These are phyloP conservation scores for Paramyrothecium roridum DNA, from an alignment of 2,329 filamentous ascomycete species.

Conservation along the genomic window DNA sequence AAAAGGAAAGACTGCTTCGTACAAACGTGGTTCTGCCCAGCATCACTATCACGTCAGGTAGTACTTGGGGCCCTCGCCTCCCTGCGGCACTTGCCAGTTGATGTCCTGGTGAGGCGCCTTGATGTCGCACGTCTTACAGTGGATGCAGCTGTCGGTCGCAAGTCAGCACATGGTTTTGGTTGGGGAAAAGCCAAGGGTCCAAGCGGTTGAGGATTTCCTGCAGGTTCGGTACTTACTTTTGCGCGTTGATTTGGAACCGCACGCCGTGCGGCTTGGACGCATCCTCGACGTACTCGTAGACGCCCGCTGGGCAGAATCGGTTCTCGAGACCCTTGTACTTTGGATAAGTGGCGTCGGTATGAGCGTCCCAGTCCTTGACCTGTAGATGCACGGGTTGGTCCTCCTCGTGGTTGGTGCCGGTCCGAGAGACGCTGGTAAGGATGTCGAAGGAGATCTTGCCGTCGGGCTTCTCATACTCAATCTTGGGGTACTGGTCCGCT, in stretches of 20 bases:
- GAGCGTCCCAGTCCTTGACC: slow-evolving; percentile 91
- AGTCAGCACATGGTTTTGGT: slow-evolving; percentile 5
- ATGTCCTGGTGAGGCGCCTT: slow-evolving; percentile 97
- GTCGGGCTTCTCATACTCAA: slow-evolving; percentile 96
- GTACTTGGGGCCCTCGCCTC: slow-evolving; percentile 75
- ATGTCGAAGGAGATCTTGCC: slow-evolving; percentile 95
- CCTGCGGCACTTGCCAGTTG: slow-evolving; percentile 93
- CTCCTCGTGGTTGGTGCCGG: slow-evolving; percentile 97
- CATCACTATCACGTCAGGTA: slow-evolving; percentile 62
- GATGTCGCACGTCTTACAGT: slow-evolving; percentile 99
- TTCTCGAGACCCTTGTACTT: slow-evolving; percentile 91
- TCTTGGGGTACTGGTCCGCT: slow-evolving; percentile 78
- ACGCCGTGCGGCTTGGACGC: slow-evolving; percentile 81
- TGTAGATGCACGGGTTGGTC: slow-evolving; percentile 96
- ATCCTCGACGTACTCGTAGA: slow-evolving; percentile 98
- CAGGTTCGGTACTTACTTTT: slow-evolving; percentile 70
- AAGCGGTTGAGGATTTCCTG: not conserved
- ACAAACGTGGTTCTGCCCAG: too few relatives aligned
- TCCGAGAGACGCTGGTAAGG: slow-evolving; percentile 88
- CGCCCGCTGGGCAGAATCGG: slow-evolving; percentile 92
- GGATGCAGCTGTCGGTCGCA: slow-evolving; percentile 72
- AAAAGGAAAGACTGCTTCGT: not conserved
- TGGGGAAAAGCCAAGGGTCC: slow-evolving; percentile 5
- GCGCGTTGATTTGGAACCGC: slow-evolving; percentile 94
- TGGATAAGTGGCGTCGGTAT: slow-evolving; percentile 80